Conservation (phyloP, 2,329 filamentous ascomycete species). For the Ceratocystiopsis minuta region DNA sequence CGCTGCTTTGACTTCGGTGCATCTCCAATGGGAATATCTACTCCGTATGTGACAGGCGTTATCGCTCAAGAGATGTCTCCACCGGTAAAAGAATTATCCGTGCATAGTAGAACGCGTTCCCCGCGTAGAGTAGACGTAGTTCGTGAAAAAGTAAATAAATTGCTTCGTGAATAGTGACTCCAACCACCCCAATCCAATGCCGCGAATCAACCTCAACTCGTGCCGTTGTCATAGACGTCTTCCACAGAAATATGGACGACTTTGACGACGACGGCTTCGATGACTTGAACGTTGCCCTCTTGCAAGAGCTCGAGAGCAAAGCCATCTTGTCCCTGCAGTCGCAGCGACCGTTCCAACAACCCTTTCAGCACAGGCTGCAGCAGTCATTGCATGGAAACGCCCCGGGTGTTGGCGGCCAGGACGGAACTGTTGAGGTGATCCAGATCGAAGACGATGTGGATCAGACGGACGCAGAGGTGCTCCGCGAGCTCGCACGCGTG, state of each 20-base stretch:
- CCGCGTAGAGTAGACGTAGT: no score
- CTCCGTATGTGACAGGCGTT: no score
- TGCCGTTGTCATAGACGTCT: background rate
- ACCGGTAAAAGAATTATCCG: no score
- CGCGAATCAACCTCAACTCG: background rate
- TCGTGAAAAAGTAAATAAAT: no score
- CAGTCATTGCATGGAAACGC: no score
- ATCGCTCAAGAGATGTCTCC: no score
- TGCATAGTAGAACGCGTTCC: no score
- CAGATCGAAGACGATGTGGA: conserved; percentile 3
- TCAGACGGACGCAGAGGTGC: conserved; percentile 6
- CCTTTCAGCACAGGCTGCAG: background rate
- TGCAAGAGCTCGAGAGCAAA: conserved; percentile 44
- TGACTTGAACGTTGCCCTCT: conserved; percentile 34
- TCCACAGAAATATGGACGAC: conserved; percentile 30
- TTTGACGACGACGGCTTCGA: conserved; percentile 49
- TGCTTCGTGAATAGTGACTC: background rate
- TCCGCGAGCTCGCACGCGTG: conserved; percentile 8
- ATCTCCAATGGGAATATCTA: no score
- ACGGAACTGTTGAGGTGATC: background rate
- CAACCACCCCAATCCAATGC: background rate
- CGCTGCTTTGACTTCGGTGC: no score
- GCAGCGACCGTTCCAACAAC: conserved; percentile 1
- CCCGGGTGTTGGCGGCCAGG: no score
- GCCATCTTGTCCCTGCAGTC: conserved; percentile 18